Percentiles rank a stretch among this genome's conserved stretches.
Evolutionary conservation across 192 early-diverging fungal species (phyloP).

Genomic region (Geosiphon pyriformis): DNA sequence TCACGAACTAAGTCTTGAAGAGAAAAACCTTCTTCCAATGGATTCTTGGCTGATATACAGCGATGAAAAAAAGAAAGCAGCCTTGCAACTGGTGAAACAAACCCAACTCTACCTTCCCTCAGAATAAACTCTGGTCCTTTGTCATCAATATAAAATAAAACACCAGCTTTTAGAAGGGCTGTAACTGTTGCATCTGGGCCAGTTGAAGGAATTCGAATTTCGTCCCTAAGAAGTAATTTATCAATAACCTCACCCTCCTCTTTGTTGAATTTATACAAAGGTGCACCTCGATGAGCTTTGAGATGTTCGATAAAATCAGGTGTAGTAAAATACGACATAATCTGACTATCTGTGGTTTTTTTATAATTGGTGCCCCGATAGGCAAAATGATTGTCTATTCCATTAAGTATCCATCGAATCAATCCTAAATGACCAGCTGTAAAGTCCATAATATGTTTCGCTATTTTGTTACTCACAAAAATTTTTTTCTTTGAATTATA

Average conservation of each 20-base stretch:
- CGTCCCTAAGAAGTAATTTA: slow-evolving; percentile 10
- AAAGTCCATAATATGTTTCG: slow-evolving; percentile 16
- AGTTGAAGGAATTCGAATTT: not conserved
- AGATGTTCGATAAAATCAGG: slow-evolving; percentile 19
- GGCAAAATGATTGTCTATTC: slow-evolving; percentile 21
- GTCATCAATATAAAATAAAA: slow-evolving; percentile 13
- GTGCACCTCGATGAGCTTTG: slow-evolving; percentile 21
- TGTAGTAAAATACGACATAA: slow-evolving; percentile 17
- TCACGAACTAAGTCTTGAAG: slow-evolving; percentile 13
- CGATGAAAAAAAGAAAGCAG: slow-evolving; percentile 20
- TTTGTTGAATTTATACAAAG: slow-evolving; percentile 11
- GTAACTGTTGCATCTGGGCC: slow-evolving; percentile 7
- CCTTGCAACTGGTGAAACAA: slow-evolving; percentile 5
- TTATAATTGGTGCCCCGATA: slow-evolving; percentile 18
- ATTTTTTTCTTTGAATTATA: slow-evolving; percentile 17
- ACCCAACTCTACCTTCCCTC: slow-evolving; percentile 10
- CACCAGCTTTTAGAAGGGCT: slow-evolving; percentile 10
- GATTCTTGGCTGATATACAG: slow-evolving; percentile 7
- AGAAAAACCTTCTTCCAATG: slow-evolving; percentile 13
- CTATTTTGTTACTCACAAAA: slow-evolving; percentile 17
- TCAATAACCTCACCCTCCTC: slow-evolving; percentile 10
- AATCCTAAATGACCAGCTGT: slow-evolving; percentile 16
- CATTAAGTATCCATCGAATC: slow-evolving; percentile 20
- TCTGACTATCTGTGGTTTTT: slow-evolving; percentile 8
- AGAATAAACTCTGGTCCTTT: slow-evolving; percentile 17